These are phyloP conservation scores for Rhodomyrtus psidioides DNA, from an alignment of 441 rosid species.

Conservation along the genomic window DNA sequence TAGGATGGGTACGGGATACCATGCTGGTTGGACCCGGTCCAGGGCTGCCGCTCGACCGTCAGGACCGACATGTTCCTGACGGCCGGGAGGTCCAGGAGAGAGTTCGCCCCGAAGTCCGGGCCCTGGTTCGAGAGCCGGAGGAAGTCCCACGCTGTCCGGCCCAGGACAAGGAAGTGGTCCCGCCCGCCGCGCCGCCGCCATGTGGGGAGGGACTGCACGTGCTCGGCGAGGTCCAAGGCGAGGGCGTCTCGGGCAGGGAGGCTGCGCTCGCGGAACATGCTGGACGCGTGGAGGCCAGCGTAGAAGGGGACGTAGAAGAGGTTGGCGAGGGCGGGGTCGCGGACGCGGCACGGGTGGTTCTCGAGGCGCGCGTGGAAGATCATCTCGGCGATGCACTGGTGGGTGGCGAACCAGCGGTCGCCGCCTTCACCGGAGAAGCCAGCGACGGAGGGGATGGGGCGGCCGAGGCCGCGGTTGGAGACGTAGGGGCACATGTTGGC, in stretches of 20 bases:
- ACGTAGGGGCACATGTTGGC: too few species aligned
- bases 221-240: constrained; percentile 22
- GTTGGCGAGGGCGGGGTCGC: constrained; percentile 26
- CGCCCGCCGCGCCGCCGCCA: too few species aligned
- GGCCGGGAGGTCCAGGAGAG: constrained; percentile 27
- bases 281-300: constrained; percentile 48
- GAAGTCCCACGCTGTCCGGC: too few species aligned
- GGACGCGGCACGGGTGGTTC: constrained; percentile 42
- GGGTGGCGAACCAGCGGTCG: constrained; percentile 34
- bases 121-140: too few species aligned
- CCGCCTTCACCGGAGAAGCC: background rate
- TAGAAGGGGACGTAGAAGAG: constrained; percentile 49
- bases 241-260: constrained; percentile 28
- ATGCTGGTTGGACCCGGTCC: constrained; percentile 25
- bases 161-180: too few species aligned
- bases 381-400: constrained; percentile 53
- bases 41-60: constrained; percentile 42
- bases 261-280: constrained; percentile 32
- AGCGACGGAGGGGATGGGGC: constrained; percentile 11
- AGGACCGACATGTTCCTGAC: constrained; percentile 44
- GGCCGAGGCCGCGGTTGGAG: too few species aligned
- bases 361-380: constrained; percentile 45
- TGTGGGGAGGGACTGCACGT: constrained; percentile 9
- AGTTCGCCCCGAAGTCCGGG: too few species aligned
- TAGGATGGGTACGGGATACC: constrained; percentile 56